Conservation (phyloP, 352 stramenopile genomes). For the Pythium periplocum region DNA sequence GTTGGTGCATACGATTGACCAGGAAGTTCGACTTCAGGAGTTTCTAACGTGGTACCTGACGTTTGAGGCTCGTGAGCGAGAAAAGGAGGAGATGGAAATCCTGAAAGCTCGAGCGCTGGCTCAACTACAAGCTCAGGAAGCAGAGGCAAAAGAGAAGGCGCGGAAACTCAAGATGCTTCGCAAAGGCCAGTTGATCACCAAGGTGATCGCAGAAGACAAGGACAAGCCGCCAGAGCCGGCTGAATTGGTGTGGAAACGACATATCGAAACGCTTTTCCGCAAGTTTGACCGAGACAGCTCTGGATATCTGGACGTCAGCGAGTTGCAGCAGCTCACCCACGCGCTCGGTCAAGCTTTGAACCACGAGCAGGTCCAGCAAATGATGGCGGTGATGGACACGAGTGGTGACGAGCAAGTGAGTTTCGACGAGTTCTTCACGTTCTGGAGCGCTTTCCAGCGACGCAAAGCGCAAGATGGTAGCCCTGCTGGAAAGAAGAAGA, state of each 20-base stretch:
- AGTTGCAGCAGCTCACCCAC: conserved; percentile 40
- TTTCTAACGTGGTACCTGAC: conserved; percentile 52
- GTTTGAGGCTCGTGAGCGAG: conserved; percentile 40
- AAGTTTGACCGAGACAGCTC: conserved; percentile 55
- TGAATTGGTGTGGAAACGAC: conserved; percentile 16
- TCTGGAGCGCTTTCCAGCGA: conserved; percentile 60
- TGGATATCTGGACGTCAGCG: conserved; percentile 42
- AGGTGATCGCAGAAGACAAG: conserved; percentile 11
- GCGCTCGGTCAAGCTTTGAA: conserved; percentile 46
- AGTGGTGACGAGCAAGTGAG: conserved; percentile 55
- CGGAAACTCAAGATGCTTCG: conserved; percentile 28
- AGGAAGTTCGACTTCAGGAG: conserved; percentile 36
- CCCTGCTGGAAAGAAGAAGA: conserved; percentile 1
- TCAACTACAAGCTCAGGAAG: conserved; percentile 32
- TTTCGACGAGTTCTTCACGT: conserved; percentile 58
- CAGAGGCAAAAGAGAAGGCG: conserved; percentile 34
- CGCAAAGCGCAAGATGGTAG: conserved; percentile 4
- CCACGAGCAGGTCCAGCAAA: conserved; percentile 34
- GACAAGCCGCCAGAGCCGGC: conserved; percentile 5
- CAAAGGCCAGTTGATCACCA: conserved; percentile 26
- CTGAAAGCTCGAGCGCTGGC: conserved; percentile 39
- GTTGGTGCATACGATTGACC: conserved; percentile 30
- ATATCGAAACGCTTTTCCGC: conserved; percentile 38
- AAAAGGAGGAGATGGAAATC: conserved; percentile 40
- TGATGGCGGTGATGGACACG: conserved; percentile 56